Evolutionary conservation across 2,329 filamentous ascomycete species (phyloP), one percentile per base, ranked within the genome.

Genomic region (Epichloe gansuensis): DNA sequence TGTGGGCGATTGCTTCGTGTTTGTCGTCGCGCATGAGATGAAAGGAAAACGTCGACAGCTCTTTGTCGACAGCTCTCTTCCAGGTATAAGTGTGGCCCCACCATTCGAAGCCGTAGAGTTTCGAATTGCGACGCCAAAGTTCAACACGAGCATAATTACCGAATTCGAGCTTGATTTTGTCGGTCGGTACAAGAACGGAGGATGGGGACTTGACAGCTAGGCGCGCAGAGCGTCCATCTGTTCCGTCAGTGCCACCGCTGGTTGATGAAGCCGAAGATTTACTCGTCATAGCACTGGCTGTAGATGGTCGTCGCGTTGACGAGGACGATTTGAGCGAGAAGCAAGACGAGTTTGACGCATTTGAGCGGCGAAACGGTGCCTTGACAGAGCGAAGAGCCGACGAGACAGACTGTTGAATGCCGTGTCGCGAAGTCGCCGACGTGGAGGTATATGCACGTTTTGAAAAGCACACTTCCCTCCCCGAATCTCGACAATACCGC

Each of bases 71-170:
- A 48, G 85, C 77, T 39, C 89, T 82, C 67, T 83, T 87, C 93
- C 93, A 97, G 50, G 80, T 74, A 68, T 97, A 97, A 52, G 75
- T 78, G 60, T 85, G 79, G 28, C 88, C 89, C 93, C 93, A 97
- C 75, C 95, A 95, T 64, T 91, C 86, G 62, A 95, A 96, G 52
- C 90, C 87, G 67, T 96, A 97, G 56, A 82, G 80, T 69, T 90
- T 91, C 57, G 76, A 76, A 45, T 76, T 73, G 59, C 81, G 83
- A 49, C 88, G 81, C 59, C 80, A 82, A 49, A 98, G 72, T 58
- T 95, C 87, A 42, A 97, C 82, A 61, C 93, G 89, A 2, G 91
- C 91, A 66, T 98, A 98, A 72, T 97, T 98, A 59, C 89, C 94
- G 66, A 96, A 98, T 66, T 97, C 91, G 37, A 98, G 78, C 69